Evolutionary conservation across 208 protist species (phyloP).

Genomic region (Naegleria gruberi): DNA sequence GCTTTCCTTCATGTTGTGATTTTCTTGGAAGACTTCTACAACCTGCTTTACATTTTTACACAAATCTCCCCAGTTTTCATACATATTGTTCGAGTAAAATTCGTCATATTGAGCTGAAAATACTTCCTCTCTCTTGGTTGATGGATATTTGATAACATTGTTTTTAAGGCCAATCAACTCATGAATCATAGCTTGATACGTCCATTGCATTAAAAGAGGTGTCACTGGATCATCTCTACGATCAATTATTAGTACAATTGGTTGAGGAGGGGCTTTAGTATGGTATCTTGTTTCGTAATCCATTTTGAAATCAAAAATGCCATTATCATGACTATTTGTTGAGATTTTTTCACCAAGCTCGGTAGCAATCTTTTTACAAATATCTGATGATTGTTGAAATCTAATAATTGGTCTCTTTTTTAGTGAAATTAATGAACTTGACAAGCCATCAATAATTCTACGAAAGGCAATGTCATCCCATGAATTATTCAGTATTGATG

Average conservation of each 20-base stretch:
- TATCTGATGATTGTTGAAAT: not conserved
- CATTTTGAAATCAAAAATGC: slow-evolving; percentile 29
- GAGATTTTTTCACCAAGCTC: not conserved
- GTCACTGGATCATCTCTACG: slow-evolving; percentile 82
- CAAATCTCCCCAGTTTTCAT: slow-evolving; percentile 93
- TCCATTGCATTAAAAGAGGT: slow-evolving; percentile 93
- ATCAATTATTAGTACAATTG: slow-evolving; percentile 62
- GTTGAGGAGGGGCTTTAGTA: slow-evolving; percentile 14
- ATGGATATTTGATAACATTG: slow-evolving; percentile 61
- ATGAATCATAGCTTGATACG: slow-evolving; percentile 98
- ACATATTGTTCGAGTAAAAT: slow-evolving; percentile 89
- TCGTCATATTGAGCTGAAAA: slow-evolving; percentile 65
- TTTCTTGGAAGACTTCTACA: slow-evolving; percentile 80
- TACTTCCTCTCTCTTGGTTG: not conserved
- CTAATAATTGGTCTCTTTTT: slow-evolving; percentile 20
- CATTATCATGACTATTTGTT: slow-evolving; percentile 5
- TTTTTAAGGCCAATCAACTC: slow-evolving; percentile 87
- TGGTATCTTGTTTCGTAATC: not conserved
- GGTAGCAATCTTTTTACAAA: not conserved
- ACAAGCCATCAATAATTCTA: not conserved
- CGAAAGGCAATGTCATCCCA: not conserved
- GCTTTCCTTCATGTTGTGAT: slow-evolving; percentile 51
- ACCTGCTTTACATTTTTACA: slow-evolving; percentile 81
- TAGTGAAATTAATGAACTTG: not conserved
- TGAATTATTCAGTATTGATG: not conserved